Conservation (phyloP, 1,284 basidiomycete species). For the Mycena citricolor region DNA sequence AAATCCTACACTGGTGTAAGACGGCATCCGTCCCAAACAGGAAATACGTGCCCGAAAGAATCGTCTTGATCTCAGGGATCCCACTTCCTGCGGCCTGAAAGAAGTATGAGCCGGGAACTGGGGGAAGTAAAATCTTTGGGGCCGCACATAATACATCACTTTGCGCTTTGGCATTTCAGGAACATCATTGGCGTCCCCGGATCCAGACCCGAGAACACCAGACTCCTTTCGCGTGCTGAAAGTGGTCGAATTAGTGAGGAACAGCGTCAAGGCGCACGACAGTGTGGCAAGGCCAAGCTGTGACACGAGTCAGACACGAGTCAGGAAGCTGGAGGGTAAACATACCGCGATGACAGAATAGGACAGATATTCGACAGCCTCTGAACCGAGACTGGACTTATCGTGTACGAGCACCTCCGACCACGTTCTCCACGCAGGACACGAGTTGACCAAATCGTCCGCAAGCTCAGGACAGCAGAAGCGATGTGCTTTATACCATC, state of each 20-base stretch:
- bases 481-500: constrained; percentile 75
- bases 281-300: constrained; percentile 71
- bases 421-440: constrained; percentile 79
- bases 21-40: constrained; percentile 49
- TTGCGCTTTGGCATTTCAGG: constrained; percentile 51
- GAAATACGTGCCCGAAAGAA: constrained; percentile 72
- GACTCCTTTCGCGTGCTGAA: constrained; percentile 89
- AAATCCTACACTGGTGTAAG: constrained; percentile 60
- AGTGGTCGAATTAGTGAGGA: constrained; percentile 84
- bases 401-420: constrained; percentile 45
- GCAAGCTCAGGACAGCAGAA: constrained; percentile 72
- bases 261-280: constrained; percentile 81
- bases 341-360: constrained; percentile 81
- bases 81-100: constrained; percentile 88
- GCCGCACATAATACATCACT: constrained; percentile 78
- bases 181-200: constrained; percentile 33
- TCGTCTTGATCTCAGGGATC: constrained; percentile 97
- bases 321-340: constrained; percentile 16
- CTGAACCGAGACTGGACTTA: constrained; percentile 33
- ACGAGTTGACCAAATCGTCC: constrained; percentile 41
- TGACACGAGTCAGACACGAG: constrained; percentile 3
- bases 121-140: no score
- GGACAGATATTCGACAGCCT: constrained; percentile 63
- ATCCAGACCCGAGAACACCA: constrained; percentile 60
- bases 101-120: constrained; percentile 4